Evolutionary conservation across 2,329 filamentous ascomycete species (phyloP).

Genomic region (Immersiporthe knoxdaviesiana): DNA sequence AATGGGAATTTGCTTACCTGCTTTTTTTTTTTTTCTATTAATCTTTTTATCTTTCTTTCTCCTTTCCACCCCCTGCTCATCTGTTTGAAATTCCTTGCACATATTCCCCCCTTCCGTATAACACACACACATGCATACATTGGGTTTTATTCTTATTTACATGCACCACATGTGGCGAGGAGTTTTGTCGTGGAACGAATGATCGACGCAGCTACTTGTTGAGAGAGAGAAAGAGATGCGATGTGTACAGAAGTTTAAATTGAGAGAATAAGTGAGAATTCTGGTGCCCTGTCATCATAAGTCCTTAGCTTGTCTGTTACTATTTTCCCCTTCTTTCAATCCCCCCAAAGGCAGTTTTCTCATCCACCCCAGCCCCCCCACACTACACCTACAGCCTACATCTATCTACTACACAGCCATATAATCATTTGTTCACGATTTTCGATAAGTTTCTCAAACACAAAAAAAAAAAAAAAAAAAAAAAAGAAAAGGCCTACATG

Average conservation of each 20-base stretch:
- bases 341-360: background rate
- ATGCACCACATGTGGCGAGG: constrained; percentile 25
- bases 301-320: background rate
- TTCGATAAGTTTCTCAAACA: background rate
- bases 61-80: background rate
- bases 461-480: no score
- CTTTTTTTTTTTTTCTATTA: background rate
- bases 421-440: background rate
- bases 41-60: background rate
- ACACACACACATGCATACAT: constrained; percentile 12
- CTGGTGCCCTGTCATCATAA: background rate
- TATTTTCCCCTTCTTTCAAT: background rate
- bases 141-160: background rate
- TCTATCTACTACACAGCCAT: background rate
- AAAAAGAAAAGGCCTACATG: no score
- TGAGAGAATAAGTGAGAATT: background rate
- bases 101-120: constrained; percentile 17
- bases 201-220: background rate
- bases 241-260: background rate
- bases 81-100: constrained; percentile 15
- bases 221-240: background rate
- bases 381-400: background rate
- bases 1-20: constrained; percentile 7
- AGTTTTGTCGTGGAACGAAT: constrained; percentile 22
- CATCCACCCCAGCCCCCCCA: background rate